Evolutionary conservation across 2,329 filamentous ascomycete genomes (phyloP), one percentile per base, ranked within the genome.

Genomic region (Coniochaeta sp.): DNA sequence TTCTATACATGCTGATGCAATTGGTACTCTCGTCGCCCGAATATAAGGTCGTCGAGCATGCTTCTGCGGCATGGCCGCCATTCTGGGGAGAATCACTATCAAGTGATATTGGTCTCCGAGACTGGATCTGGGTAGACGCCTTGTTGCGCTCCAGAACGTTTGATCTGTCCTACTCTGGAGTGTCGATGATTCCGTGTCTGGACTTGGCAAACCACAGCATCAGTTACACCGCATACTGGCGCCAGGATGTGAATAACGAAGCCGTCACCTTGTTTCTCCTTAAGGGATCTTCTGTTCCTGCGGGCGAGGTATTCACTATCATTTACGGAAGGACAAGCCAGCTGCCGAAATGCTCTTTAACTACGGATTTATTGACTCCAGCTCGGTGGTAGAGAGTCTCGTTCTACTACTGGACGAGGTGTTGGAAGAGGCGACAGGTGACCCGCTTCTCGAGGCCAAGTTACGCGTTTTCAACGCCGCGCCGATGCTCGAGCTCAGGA

Each of bases 321-420:
- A 34, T 5, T 16, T 57, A 36, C 14, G 54, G 11, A 28, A 57
- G 54, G 26, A 19, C 5, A 57, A 57, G 17, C n/a, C 54, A n/a
- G 54, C 54, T 38, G 54, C 28, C 5, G 54, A 57, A 28, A 36
- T 36, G 54, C 34, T 57, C 31, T 57, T 55, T n/a, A 57, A 57
- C n/a, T 57, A 57, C 34, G 54, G 54, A n/a, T 57, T 57, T 22
- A 26, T 57, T 9, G 28, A 55, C 19, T 31, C 22, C 26, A 38
- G 54, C 9, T 34, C 28, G 17, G 17, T 2, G 17, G 28, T 22
- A 2, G 8, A 57, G 16, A 19, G 31, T 12, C n/a, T 57, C 19
- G 34, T 57, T 12, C 31, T 57, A n/a, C n/a, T 7, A 6, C 17
- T 57, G 31, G 54, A 36, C 33, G 54, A 36, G 54, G 7, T 38